These are phyloP conservation scores for Deinandra increscens DNA, from an alignment of 129 eudicot species.

Conservation along the genomic window DNA sequence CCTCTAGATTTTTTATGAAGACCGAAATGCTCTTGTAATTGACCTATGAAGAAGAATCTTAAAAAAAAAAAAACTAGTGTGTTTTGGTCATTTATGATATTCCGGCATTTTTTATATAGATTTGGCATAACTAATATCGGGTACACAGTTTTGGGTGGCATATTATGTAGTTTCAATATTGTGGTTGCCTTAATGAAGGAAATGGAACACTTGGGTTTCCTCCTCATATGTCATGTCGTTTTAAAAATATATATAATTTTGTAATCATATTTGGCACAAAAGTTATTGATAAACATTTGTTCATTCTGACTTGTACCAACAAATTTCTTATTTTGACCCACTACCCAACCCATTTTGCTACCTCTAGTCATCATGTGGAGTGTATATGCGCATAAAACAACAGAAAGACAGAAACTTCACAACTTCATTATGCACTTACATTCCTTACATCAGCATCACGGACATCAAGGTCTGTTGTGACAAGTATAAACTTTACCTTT, in stretches of 20 bases:
- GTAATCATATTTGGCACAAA: background rate
- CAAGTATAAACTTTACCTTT: constrained; percentile 96
- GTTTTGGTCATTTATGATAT: background rate
- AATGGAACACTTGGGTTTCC: background rate
- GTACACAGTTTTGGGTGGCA: background rate
- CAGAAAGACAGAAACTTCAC: constrained; percentile 11
- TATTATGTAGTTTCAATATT: background rate
- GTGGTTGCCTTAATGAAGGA: background rate
- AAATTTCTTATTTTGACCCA: background rate
- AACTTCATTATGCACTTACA: constrained; percentile 47
- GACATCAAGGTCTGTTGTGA: constrained; percentile 90
- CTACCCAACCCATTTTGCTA: constrained; percentile 6
- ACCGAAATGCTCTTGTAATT: background rate
- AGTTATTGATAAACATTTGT: background rate
- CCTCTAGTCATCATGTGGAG: too few species aligned
- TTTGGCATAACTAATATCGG: background rate
- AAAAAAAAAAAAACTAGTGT: background rate
- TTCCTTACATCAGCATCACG: constrained; percentile 94
- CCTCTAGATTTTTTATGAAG: background rate
- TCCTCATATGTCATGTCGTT: background rate
- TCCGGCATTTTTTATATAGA: background rate
- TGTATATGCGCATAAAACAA: constrained; percentile 3
- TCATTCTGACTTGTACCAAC: background rate
- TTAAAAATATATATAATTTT: background rate
- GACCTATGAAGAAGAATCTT: background rate